Percentiles rank a stretch among this genome's conserved stretches.
phyloP scores from a whole-genome alignment of 2,329 filamentous ascomycete genomes.

The Talaromyces sp. region DNA sequence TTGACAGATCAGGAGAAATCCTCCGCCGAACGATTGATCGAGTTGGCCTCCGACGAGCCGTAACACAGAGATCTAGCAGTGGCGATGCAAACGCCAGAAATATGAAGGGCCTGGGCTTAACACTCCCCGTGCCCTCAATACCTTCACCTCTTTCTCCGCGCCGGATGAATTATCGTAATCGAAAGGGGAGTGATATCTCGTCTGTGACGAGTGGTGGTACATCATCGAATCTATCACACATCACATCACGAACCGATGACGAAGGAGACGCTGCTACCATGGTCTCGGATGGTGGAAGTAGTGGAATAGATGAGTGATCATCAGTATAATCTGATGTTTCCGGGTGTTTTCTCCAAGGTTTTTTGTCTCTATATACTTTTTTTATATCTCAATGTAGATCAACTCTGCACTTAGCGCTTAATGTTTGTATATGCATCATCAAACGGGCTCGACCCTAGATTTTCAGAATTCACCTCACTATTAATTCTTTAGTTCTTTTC shows the following conservation, averaged over 20 bases:
- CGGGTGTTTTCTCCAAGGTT: neutral
- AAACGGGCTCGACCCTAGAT: neutral
- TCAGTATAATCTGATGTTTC: neutral
- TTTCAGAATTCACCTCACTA: neutral
- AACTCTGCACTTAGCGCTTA: neutral
- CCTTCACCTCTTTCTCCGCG: slow-evolving; percentile 20
- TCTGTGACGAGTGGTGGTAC: slow-evolving; percentile 10
- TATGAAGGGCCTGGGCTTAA: slow-evolving; percentile 30
- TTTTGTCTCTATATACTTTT: neutral
- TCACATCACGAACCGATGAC: slow-evolving; percentile 6
- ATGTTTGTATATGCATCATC: neutral
- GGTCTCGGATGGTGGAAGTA: slow-evolving; percentile 9
- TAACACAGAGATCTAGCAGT: slow-evolving; percentile 1
- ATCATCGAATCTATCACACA: slow-evolving; percentile 9
- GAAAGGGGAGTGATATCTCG: slow-evolving; percentile 13
- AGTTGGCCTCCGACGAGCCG: slow-evolving; percentile 28
- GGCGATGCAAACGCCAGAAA: slow-evolving; percentile 18
- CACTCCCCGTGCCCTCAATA: slow-evolving; percentile 27
- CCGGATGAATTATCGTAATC: slow-evolving; percentile 2
- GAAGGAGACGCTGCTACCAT: slow-evolving; percentile 3
- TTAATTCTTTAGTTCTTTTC: neutral
- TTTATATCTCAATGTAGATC: neutral
- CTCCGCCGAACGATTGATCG: slow-evolving; percentile 46
- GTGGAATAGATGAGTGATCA: slow-evolving; percentile 7
- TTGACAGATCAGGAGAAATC: slow-evolving; percentile 80